Evolutionary conservation across 192 early-diverging fungal genomes (phyloP), one percentile per base, ranked within the genome.

Genomic region (Haplosporangium gracile): DNA sequence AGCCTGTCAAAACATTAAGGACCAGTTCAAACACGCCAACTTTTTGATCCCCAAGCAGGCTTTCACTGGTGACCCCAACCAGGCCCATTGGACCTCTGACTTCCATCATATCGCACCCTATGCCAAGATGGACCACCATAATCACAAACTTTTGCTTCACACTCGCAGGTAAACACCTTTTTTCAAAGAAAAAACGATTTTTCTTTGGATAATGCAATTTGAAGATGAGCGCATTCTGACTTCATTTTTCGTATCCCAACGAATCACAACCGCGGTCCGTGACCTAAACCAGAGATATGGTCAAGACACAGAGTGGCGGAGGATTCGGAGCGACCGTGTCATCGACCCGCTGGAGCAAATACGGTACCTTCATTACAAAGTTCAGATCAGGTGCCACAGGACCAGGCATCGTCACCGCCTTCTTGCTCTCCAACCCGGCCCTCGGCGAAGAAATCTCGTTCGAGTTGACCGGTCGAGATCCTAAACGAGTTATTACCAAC

Each of bases 381-480:
- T 42, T 95, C 9, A 77, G 85, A 51, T 91, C 94, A 0, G 94
- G 88, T 8, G 89, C 88, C 26, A 80, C 85, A 0, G 82, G 88
- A 13, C 89, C 82, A 7, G 94, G 94, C 1, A 93, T 93, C 2
- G 92, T 95, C n/a, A 91, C 92, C 10, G 92, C 93, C 9, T 75
- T 93, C 63, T 89, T 95, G 24, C 81, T 88, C 55, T 85, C 90
- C 3, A 91, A 93, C 80, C 83, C 83, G 10, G 89, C 89, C n/a
- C 39, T 88, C 11, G 92, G 92, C 49, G 94, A 94, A 70, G 93
- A 94, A 55, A 92, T 94, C 38, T 93, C 93, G 71, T 93, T 91
- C 68, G 94, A 94, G 83, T 90, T 90, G 73, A 92, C 93, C 32
- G 94, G 94, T 36, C 73, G 75, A 20, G 88, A 93, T 49, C 75